Base-by-base conservation (phyloP, 1,284 basidiomycete species). In the Sphagnurus paluster region DNA sequence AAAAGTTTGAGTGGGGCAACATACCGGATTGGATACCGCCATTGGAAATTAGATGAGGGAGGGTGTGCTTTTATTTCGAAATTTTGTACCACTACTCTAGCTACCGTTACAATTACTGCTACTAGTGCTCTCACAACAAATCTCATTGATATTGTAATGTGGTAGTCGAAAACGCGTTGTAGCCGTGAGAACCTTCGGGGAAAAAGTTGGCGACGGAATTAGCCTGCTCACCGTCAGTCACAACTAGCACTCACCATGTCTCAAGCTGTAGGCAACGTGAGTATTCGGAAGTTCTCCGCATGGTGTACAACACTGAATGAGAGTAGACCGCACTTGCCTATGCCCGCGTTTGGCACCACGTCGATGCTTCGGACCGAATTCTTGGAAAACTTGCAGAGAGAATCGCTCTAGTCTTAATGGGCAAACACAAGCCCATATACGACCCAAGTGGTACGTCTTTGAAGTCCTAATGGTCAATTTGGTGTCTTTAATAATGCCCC, bases 371-470 rank as follows among this genome's bases (percentile, higher is more conserved):
- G 19, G 89, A 93, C 57, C 84, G 95, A 34, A 76, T 96, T 14
- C 77, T 99, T 13, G 97, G 96, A 61, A 92, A 94, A 71, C 80
- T 98, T 5, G 94, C 96, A 5, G 87, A 91, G 59, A 83, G 92
- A 36, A 97, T 99, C 62, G 97, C 97, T 0, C 81, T 90, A 47
- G 91, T 93, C 20, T 78, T 99, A 45, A 98, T 98, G 95, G 97
- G 97, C 64, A 99, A 99, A 74, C 93, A 99, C 70, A 99, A 99
- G 67, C 96, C 97, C 14, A 92, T 97, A 41, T 98, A 93, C 59
- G 93, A 98, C 69, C 93, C 91, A 17, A 79, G 85, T 56, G 82
- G 93, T 93, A 57, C 51, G 84, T 35, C 10, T 32, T 36, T 38
- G 29, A 24, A 5, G n/a, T n/a, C n/a, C n/a, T n/a, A n/a, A n/a